Evolutionary conservation across 1,284 basidiomycete genomes (phyloP), one percentile per base, ranked within the genome.

Genomic region (Thecaphora thlaspeos): DNA sequence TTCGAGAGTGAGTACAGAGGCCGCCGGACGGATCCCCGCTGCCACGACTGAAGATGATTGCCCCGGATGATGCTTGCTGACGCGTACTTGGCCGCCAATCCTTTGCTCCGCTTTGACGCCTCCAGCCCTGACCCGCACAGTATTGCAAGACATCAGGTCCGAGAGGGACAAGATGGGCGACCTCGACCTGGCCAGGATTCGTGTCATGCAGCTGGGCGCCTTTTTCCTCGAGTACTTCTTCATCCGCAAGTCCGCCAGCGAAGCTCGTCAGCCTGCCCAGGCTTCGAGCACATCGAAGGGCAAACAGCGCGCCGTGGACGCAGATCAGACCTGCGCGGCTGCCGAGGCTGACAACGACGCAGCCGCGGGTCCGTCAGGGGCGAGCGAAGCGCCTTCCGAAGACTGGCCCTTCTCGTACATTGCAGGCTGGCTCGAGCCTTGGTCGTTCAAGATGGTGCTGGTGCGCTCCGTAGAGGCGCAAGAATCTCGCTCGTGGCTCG

Each of bases 201-300:
- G 67, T 12, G 58, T 71, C 37, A 71, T 78, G 70, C 65, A 71
- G 41, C 48, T 75, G 11, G 68, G 61, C 17, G 48, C 59, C 17
- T 78, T 71, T 48, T 78, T 77, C 57, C 56, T 78, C 21, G 75
- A 74, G 22, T 78, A 75, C 46, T 76, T 75, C 46, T 55, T 71
- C 11, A 43, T 62, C 23, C 72, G 70, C 14, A 63, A 63, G 19
- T 47, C 53, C 7, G 41, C 58, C 10, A 40, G 38, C 21, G 38
- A 40, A 14, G 38, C n/a, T 3, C n/a, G 19, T 12, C 18, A 19
- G 9, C 10, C 15, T 3, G 19, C 19, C 34, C 14, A 23, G 36
- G 23, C 15, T 34, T 17, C 12, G 30, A 30, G 26, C 11, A 8
- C 17, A 5, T 10, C 17, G 15, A 40, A 40, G 38, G 38, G 38